phyloP scores from a whole-genome alignment of 2,329 filamentous ascomycete species.

The Sporothrix pseudoabietina region DNA sequence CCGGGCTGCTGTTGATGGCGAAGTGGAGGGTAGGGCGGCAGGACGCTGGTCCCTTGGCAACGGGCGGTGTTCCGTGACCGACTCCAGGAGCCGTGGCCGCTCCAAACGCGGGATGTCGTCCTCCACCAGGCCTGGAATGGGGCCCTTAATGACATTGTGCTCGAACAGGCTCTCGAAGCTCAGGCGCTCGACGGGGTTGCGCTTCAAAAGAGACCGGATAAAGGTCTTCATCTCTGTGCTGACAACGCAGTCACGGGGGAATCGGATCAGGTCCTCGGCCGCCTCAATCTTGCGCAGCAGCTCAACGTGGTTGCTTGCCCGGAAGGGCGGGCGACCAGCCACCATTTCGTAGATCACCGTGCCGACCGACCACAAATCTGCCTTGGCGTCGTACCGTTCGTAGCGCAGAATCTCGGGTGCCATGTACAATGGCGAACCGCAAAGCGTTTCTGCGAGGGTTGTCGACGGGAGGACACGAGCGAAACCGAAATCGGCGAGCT shows the following conservation, averaged over 20 bases:
- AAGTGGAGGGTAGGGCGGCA: not conserved
- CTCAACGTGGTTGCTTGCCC: conserved; percentile 92
- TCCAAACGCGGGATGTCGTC: conserved; percentile 65
- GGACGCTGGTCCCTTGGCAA: conserved; percentile 41
- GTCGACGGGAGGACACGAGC: conserved; percentile 88
- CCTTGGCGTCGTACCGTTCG: conserved; percentile 95
- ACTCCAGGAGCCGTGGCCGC: conserved; percentile 26
- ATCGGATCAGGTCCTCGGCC: conserved; percentile 81
- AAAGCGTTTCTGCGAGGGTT: conserved; percentile 91
- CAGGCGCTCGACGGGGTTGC: conserved; percentile 80
- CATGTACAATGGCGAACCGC: conserved; percentile 97
- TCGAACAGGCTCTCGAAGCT: conserved; percentile 85
- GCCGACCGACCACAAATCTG: conserved; percentile 95
- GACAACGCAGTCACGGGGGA: conserved; percentile 70
- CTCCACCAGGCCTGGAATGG: conserved; percentile 78
- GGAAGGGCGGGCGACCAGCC: conserved; percentile 84
- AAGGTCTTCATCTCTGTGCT: conserved; percentile 77
- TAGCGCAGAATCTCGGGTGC: conserved; percentile 96
- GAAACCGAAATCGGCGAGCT: conserved; percentile 98
- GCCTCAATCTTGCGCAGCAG: conserved; percentile 89
- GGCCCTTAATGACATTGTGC: conserved; percentile 69
- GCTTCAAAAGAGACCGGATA: conserved; percentile 79
- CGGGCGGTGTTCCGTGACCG: conserved; percentile 36
- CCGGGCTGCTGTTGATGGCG: not conserved
- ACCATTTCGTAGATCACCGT: conserved; percentile 97